phyloP scores from a whole-genome alignment of 2,329 filamentous ascomycete species.

The Pestalotiopsis sp. region DNA sequence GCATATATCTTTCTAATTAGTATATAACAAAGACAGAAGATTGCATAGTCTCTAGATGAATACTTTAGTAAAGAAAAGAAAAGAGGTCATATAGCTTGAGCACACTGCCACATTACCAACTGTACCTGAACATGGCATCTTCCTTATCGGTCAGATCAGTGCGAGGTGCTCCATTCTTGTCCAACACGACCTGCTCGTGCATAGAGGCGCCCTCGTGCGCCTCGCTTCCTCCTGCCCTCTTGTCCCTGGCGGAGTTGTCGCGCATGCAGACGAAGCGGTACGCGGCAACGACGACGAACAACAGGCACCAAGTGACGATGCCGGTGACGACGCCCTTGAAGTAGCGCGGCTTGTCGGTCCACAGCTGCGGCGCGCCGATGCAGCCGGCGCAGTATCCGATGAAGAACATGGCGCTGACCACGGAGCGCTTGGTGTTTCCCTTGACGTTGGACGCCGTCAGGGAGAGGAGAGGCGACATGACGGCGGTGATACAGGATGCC shows the following conservation, averaged over 20 bases:
- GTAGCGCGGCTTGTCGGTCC: slow-evolving; percentile 45
- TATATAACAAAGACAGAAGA: neutral
- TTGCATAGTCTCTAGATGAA: neutral
- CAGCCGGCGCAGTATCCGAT: slow-evolving; percentile 50
- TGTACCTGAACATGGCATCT: slow-evolving; percentile 35
- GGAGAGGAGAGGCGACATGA: slow-evolving; percentile 43
- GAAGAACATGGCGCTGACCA: slow-evolving; percentile 50
- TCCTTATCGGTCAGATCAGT: slow-evolving; percentile 37
- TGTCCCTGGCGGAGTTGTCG: slow-evolving; percentile 36
- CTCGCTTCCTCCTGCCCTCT: neutral
- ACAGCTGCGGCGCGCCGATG: slow-evolving; percentile 49
- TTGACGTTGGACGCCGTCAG: slow-evolving; percentile 51
- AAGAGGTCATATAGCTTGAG: neutral
- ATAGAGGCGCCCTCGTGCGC: slow-evolving; percentile 1
- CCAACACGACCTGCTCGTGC: slow-evolving; percentile 20
- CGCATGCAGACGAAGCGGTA: slow-evolving; percentile 36
- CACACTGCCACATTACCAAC: slow-evolving; percentile 13
- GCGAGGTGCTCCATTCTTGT: slow-evolving; percentile 24
- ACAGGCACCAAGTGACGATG: slow-evolving; percentile 43
- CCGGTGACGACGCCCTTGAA: slow-evolving; percentile 46
- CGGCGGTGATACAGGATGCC: slow-evolving; percentile 43
- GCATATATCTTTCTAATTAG: neutral
- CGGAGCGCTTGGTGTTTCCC: slow-evolving; percentile 51
- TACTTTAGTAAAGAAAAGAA: neutral
- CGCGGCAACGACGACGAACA: slow-evolving; percentile 32